Evolutionary conservation across 208 protist species (phyloP), one percentile per base, ranked within the genome.

Genomic region (Angomonas deanei): DNA sequence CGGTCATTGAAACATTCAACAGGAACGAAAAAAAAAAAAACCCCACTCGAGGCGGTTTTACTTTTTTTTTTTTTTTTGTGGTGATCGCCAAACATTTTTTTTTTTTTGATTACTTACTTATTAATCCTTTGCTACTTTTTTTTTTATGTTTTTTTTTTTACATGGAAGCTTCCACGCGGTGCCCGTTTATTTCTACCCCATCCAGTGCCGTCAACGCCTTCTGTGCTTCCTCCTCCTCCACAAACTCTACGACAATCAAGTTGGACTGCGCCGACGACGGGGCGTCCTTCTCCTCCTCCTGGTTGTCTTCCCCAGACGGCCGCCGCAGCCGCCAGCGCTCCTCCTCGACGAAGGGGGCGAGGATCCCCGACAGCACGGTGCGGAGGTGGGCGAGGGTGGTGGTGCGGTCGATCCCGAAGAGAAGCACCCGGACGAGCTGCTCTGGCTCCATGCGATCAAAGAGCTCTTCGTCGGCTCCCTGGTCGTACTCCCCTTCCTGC

Each of bases 341-440:
- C 19, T 52, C 78, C 38, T 56, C 53, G 23, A 65, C 68, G 15
- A 24, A 6, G 5, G 6, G 6, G 5, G 28, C 10, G 2, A 82
- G 61, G 39, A 93, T 70, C 64, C 90, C 80, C 69, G 74, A 60
- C 19, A 86, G 62, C 17, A 93, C 57, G 0, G 80, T 85, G 21
- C 54, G 50, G 2, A 93, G 27, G 49, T 93, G 86, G 11, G 64
- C 58, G 13, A 56, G 54, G 15, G 76, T 72, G 23, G 90, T 64
- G 27, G 72, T 61, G 24, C 83, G 71, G 38, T 93, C 86, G 3
- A 93, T 83, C 23, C 82, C 80, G 72, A 82, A 85, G 39, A 93
- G 42, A 10, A 50, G 42, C 15, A 50, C 42, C 5, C 42, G 42
- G 17, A 19, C 3, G 42, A 50, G 42, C 42, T 50, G 42, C 8